A percentile compares a stretch with the other conserved stretches of the same genome.
Evolutionary conservation across 805 yeast genomes (phyloP).

Genomic region (Nakazawaea wickerhamii): DNA sequence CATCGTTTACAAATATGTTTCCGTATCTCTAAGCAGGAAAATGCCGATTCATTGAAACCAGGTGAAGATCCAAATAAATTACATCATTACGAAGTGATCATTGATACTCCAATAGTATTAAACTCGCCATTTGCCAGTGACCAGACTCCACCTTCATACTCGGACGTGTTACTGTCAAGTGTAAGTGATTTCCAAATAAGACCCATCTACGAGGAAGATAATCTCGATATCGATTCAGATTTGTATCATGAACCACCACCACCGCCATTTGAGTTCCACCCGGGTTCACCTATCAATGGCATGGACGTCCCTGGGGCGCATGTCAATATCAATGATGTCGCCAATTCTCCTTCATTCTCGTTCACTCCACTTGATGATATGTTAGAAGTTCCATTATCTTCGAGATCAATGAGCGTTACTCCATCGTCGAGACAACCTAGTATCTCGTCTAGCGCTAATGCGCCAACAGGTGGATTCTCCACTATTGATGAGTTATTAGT

Average conservation of each 20-base stretch:
- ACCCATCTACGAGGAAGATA: slow-evolving; percentile 8
- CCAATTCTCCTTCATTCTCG: not conserved
- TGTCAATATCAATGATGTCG: not conserved
- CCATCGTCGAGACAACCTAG: slow-evolving; percentile 1
- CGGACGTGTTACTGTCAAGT: not conserved
- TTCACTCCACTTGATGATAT: not conserved
- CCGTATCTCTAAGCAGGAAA: slow-evolving; percentile 45
- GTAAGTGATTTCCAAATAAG: slow-evolving; percentile 3
- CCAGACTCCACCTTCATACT: slow-evolving; percentile 12
- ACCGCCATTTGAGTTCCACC: slow-evolving; percentile 10
- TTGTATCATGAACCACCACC: slow-evolving; percentile 7
- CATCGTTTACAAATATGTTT: slow-evolving; percentile 70
- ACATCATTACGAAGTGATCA: slow-evolving; percentile 76
- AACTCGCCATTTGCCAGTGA: slow-evolving; percentile 32
- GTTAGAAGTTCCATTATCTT: not conserved
- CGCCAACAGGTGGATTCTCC: not conserved
- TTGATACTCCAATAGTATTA: slow-evolving; percentile 66
- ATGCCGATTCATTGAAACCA: slow-evolving; percentile 37
- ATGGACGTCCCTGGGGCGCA: not conserved
- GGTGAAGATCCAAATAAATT: slow-evolving; percentile 33
- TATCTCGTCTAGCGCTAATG: not conserved
- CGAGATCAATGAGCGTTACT: not conserved
- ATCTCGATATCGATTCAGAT: not conserved
- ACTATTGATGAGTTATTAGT: slow-evolving; percentile 11
- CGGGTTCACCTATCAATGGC: slow-evolving; percentile 9